Base-by-base conservation (phyloP, 176 grass and related monocot genomes). In the Triticum timopheevii region DNA sequence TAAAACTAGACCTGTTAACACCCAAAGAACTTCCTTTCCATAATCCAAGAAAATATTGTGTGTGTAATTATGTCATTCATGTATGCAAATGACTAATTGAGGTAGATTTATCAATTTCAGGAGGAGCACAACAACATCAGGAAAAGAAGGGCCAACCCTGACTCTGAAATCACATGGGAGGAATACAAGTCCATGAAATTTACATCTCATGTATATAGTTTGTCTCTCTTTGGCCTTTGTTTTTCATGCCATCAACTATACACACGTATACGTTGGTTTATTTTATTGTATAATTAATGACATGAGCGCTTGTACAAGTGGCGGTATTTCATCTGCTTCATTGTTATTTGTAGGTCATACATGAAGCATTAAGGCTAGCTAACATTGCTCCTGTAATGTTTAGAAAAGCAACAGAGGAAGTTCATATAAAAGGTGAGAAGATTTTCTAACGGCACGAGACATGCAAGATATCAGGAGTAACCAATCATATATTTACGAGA, bases 171-270 rank as follows among this genome's bases (percentile, higher is more conserved):
- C 45, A 95, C 93, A 65, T 95, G 90, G 87, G 72, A 76, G 36
- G 90, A 95, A 79, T 92, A 95, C 82, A 92, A 92, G 82, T 90
- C 87, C 15, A 94, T 92, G 93, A 83, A 77, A 22, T 90, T 94
- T 66, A 91, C 91, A 76, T 87, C 85, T 38, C 87, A 85, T 58
- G 88, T 95, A 79, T 31, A 61, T 61, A 31, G 17, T 56, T 56
- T 56, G 2, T 23, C 19, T 65, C n/a, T 10, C 81, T 19, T 40
- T 8, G 30, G 1, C 9, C 2, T 77, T 31, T 54, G 4, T 77
- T 77, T 6, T 10, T 20, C 52, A 33, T 22, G 8, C 34, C 13
- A 20, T 54, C 27, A 49, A 30, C 47, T 4, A 77, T 20, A 10
- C 15, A 77, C 12, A 33, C 16, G 3, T 20, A 9, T 34, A 52